Evolutionary conservation across 140 eudicot genomes (phyloP), one percentile per base, ranked within the genome.

Genomic region (Senecio squalidus): DNA sequence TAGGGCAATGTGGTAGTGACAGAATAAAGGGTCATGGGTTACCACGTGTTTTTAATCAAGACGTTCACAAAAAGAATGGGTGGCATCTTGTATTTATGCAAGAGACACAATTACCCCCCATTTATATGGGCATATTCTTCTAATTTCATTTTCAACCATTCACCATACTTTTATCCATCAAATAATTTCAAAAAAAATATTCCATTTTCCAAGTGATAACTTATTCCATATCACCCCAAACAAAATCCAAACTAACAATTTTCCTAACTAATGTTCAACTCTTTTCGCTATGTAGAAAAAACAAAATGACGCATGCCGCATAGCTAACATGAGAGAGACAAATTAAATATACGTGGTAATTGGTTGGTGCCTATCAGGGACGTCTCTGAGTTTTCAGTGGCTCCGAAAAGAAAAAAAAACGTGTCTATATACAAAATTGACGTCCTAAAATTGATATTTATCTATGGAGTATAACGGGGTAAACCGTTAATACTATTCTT

Each of bases 41-140:
- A 44, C 51, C 44, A 74, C 64, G 59, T 53, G 68, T 65, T 65
- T 14, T 36, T 39, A 45, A 10, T 28, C 55, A 52, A 61, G 68
- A 58, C 67, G 46, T 70, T 64, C 44, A 57, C 69, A 64, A 67
- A 67, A 74, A 47, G 69, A 58, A 66, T 53, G 69, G 70, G 71
- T 61, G 76, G 69, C 74, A 74, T 70, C 62, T 74, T 66, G 60
- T 60, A 72, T 70, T 81, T 78, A 73, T 77, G 80, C 80, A 68
- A 68, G 55, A 44, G 53, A 60, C 67, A 66, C 63, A 55, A 26
- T 47, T 38, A n/a, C 47, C 49, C 49, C 60, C 76, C 62, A 62
- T 77, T 82, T 66, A 58, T 49, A 74, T 74, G 77, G 74, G 69
- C 75, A 66, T 61, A 74, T 75, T 77, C 67, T 47, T 62, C 73